Evolutionary conservation across 2,329 filamentous ascomycete genomes (phyloP).

Genomic region (Blastomyces percursus): DNA sequence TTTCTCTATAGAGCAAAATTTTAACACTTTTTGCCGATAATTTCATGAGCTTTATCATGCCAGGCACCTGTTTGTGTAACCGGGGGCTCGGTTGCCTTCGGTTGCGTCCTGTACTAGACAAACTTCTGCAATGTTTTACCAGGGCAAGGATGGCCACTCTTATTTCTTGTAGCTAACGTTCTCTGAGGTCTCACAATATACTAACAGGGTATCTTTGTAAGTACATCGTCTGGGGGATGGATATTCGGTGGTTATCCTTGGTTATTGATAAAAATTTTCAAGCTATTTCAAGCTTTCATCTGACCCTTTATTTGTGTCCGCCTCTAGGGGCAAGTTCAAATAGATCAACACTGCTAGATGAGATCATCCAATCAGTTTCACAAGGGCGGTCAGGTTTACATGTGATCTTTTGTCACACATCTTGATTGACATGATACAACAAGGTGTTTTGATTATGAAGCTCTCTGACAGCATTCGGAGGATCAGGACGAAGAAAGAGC

Average conservation of each 20-base stretch:
- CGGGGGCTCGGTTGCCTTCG: not conserved
- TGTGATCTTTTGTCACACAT: not conserved
- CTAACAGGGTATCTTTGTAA: not conserved
- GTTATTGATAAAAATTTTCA: not conserved
- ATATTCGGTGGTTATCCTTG: not conserved
- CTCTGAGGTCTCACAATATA: not conserved
- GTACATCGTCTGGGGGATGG: not conserved
- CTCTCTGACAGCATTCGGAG: not conserved
- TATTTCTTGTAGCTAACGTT: constrained; percentile 1
- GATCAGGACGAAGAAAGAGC: too few species aligned
- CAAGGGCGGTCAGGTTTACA: not conserved
- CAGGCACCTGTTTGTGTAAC: not conserved
- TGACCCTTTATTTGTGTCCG: not conserved
- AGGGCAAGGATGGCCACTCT: not conserved
- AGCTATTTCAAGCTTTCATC: not conserved
- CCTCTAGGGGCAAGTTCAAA: not conserved
- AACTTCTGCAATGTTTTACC: not conserved
- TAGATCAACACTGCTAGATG: not conserved
- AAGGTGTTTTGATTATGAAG: not conserved
- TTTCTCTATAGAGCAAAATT: not conserved
- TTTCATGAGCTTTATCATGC: not conserved
- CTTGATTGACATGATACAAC: not conserved
- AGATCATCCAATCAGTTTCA: not conserved
- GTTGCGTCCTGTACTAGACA: not conserved
- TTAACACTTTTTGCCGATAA: not conserved